phyloP scores from a whole-genome alignment of 2,329 filamentous ascomycete genomes.

The Xylaria digitata region DNA sequence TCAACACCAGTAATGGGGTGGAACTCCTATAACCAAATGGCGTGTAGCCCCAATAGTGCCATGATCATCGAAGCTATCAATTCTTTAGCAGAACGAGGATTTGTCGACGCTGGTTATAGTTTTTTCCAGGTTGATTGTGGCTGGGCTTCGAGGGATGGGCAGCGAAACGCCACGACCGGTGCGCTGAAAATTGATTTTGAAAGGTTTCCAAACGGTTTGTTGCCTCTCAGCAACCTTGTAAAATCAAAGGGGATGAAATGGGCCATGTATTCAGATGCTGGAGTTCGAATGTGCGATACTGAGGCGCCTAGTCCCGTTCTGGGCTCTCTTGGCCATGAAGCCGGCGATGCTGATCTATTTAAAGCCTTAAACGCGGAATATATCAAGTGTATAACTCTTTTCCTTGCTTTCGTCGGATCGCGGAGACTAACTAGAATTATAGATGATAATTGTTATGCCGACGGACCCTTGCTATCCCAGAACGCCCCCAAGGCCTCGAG shows the following conservation, averaged over 20 bases:
- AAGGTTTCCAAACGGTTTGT: constrained; percentile 28
- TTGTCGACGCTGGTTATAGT: constrained; percentile 28
- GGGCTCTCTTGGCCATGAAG: constrained; percentile 31
- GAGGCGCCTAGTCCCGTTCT: constrained; percentile 25
- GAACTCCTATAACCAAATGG: constrained; percentile 35
- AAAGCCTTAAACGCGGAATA: constrained; percentile 29
- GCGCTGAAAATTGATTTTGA: constrained; percentile 29
- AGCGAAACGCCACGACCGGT: constrained; percentile 27
- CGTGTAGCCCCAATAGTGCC: constrained; percentile 21
- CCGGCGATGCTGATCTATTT: constrained; percentile 29
- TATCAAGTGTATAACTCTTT: constrained; percentile 23
- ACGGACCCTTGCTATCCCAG: constrained; percentile 24
- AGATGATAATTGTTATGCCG: constrained; percentile 36
- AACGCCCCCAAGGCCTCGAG: constrained; percentile 30
- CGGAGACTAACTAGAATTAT: constrained; percentile 5
- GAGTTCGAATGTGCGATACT: constrained; percentile 32
- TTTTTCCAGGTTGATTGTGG: constrained; percentile 34
- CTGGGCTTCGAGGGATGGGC: constrained; percentile 32
- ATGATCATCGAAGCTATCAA: constrained; percentile 25
- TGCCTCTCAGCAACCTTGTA: constrained; percentile 29
- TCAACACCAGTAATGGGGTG: constrained; percentile 33
- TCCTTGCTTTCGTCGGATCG: neutral
- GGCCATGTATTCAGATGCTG: constrained; percentile 35
- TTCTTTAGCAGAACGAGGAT: constrained; percentile 23
- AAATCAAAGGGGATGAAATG: constrained; percentile 34